These are phyloP conservation scores for Kalanchoe fedtschenkoi DNA, from an alignment of 164 flowering plant genomes.

Conservation along the genomic window DNA sequence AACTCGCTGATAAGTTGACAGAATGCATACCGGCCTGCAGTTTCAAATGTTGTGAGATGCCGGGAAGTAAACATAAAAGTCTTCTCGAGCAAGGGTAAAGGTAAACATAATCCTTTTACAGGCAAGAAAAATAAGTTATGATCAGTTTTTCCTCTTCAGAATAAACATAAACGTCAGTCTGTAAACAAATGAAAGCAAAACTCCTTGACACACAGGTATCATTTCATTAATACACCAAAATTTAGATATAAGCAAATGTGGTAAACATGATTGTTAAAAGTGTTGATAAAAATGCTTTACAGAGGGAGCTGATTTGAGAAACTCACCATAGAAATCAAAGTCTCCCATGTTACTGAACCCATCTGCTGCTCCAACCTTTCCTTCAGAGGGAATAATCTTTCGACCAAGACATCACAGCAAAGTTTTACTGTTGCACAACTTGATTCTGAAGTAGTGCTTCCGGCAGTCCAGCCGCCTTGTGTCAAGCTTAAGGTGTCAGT, in stretches of 20 bases:
- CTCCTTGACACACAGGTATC: too few relatives aligned
- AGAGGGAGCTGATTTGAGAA: background rate
- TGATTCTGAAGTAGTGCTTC: slow-evolving; percentile 86
- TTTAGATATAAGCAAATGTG: too few relatives aligned
- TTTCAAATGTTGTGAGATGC: too few relatives aligned
- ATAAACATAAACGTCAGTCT: too few relatives aligned
- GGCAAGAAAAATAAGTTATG: too few relatives aligned
- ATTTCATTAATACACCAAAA: too few relatives aligned
- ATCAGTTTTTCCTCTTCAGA: too few relatives aligned
- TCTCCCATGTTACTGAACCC: slow-evolving; percentile 53
- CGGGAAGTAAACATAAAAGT: too few relatives aligned
- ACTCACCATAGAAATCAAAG: slow-evolving; percentile 47
- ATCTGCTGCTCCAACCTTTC: slow-evolving; percentile 36
- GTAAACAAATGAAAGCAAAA: too few relatives aligned
- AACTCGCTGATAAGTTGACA: slow-evolving; percentile 42
- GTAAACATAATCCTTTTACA: too few relatives aligned
- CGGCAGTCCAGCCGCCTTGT: slow-evolving; percentile 81
- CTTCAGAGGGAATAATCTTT: slow-evolving; percentile 47
- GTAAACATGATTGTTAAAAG: background rate
- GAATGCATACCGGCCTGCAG: slow-evolving; percentile 35
- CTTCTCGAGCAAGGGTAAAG: too few relatives aligned
- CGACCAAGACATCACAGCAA: slow-evolving; percentile 61
- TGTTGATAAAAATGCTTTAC: background rate
- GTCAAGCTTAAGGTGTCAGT: slow-evolving; percentile 71
- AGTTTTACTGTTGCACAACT: slow-evolving; percentile 76